Evolutionary conservation across 2,329 filamentous ascomycete genomes (phyloP), one percentile per base, ranked within the genome.

Genomic region (Apiospora pterosperma): DNA sequence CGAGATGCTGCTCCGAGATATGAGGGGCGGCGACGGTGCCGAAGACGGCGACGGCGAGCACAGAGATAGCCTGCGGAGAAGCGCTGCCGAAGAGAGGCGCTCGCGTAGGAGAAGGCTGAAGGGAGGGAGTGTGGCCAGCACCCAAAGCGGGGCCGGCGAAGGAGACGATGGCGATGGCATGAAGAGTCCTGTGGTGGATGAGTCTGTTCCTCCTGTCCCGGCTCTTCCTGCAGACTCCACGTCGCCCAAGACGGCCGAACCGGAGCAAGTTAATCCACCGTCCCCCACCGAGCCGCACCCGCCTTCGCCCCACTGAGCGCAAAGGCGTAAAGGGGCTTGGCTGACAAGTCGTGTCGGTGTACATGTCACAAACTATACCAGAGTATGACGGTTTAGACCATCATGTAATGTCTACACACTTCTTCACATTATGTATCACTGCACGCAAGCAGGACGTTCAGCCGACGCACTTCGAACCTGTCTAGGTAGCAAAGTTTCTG

Each of bases 1-100:
- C 2, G 93, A 93, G 1, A 87, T 90, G 68, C 81, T 97, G 76
- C 82, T 98, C 36, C 92, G 97, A 74, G 93, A 93, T 58, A 90
- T 97, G 77, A 84, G 86, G 31, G 85, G 86, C 48, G 86, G 89
- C 60, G 85, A 88, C 48, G 87, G 87, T 55, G 80, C 84, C 52
- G 86, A 85, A 25, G 84, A 82, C 21, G 85, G 83, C 3, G 80
- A 82, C 39, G 80, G 79, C 23, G 80, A 87, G 75, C 80, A 84
- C 78, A 78, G 88, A 65, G 84, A 89, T 70, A 19, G 81, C 66
- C 82, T 92, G 64, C 81, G 93, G 63, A 84, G 88, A 64, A 79
- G 89, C 21, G 75, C 75, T 25, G 74, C 75, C 34, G 75, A 76
- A 68, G 75, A 76, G 63, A 72, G 75, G 62, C 72, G 74, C 63